These are phyloP conservation scores for Nicotiana paniculata DNA, from an alignment of 257 asterid species.

Conservation along the genomic window DNA sequence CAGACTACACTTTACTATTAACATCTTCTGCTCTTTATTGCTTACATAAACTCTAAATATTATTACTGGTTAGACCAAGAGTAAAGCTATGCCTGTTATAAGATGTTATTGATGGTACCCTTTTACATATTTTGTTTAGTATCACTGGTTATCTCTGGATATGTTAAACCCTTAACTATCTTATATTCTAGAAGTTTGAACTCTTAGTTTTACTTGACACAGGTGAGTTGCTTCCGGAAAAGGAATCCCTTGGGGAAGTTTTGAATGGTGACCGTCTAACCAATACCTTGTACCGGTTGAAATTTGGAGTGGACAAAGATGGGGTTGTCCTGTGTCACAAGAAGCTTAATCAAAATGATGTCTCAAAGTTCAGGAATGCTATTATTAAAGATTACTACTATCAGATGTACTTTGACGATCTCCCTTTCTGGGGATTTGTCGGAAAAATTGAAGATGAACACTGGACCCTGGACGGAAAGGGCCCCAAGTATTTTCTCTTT, in stretches of 20 bases:
- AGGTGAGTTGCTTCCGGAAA: constrained; percentile 55
- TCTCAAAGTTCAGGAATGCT: constrained; percentile 58
- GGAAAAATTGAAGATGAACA: constrained; percentile 75
- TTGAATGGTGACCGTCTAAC: constrained; percentile 62
- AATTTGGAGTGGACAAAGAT: constrained; percentile 50
- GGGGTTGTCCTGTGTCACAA: constrained; percentile 51
- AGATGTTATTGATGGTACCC: background rate
- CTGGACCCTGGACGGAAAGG: constrained; percentile 35
- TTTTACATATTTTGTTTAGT: background rate
- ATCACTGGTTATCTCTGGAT: background rate
- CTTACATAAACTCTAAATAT: background rate
- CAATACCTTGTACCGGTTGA: constrained; percentile 51
- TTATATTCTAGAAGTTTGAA: constrained; percentile 7
- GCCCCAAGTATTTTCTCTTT: constrained; percentile 55
- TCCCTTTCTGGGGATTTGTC: constrained; percentile 87
- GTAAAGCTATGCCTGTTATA: background rate
- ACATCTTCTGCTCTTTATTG: background rate
- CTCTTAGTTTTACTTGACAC: constrained; percentile 24
- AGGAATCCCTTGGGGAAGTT: constrained; percentile 70
- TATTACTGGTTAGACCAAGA: background rate
- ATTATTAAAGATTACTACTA: constrained; percentile 58
- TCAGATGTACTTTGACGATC: constrained; percentile 85
- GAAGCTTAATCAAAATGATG: constrained; percentile 39
- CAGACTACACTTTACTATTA: background rate
- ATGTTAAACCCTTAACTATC: background rate